Evolutionary conservation across 2,329 filamentous ascomycete species (phyloP).

Genomic region (Trichoderma guizhouense): DNA sequence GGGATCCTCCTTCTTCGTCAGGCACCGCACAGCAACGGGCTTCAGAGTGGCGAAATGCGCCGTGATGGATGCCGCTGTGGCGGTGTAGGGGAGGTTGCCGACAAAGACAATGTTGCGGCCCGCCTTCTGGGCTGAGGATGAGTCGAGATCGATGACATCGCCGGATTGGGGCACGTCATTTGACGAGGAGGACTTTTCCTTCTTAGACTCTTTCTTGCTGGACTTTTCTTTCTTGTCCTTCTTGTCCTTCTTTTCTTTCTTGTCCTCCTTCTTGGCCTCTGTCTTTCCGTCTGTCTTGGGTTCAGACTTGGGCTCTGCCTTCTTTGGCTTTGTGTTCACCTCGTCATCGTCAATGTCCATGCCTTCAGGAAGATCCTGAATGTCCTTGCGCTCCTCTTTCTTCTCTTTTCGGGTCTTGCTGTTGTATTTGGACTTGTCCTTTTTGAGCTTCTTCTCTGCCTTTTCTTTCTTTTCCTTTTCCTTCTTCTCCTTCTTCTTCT

Average conservation of each 20-base stretch:
- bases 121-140: conserved; percentile 22
- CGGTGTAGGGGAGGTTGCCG: conserved; percentile 85
- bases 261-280: conserved; percentile 29
- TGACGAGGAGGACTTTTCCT: background rate
- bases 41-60: conserved; percentile 73
- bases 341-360: conserved; percentile 29
- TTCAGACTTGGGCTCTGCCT: conserved; percentile 35
- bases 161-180: conserved; percentile 31
- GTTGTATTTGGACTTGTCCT: conserved; percentile 41
- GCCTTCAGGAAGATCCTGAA: conserved; percentile 37
- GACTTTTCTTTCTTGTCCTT: conserved; percentile 26
- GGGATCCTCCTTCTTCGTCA: conserved; percentile 62
- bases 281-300: conserved; percentile 30
- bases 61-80: conserved; percentile 65
- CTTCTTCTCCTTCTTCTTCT: conserved; percentile 38
- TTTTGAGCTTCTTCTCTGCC: conserved; percentile 40
- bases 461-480: conserved; percentile 37
- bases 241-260: conserved; percentile 23
- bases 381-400: conserved; percentile 40
- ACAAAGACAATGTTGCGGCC: conserved; percentile 34
- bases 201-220: conserved; percentile 21
- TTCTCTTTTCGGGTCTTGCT: conserved; percentile 40
- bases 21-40: conserved; percentile 55
- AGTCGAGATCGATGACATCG: conserved; percentile 23
- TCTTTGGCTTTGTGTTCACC: conserved; percentile 31